Evolutionary conservation across 2,329 filamentous ascomycete species (phyloP), one percentile per base, ranked within the genome.

Genomic region (Exophiala aquamarina): DNA sequence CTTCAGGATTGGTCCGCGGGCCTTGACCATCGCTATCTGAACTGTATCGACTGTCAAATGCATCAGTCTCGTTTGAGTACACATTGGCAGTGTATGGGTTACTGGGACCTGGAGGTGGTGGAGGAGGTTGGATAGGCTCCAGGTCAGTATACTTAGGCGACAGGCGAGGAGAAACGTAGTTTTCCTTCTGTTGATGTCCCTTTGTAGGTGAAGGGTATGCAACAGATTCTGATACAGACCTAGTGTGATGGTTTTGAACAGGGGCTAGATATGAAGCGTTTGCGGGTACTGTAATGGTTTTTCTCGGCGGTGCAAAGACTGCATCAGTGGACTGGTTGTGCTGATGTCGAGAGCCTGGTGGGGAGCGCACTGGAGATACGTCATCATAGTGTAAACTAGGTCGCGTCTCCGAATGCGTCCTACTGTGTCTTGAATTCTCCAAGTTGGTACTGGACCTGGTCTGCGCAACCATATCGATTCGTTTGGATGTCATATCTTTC

Each of bases 401-500:
- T 14, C 66, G 65, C 3, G 60, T 61, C n/a, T 52, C 44, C 8
- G 50, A 53, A 21, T 29, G 29, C 11, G 39, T 37, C 15, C 54
- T 44, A 14, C 26, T 36, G 17, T 18, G 31, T 29, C 49, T 41
- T 15, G 68, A 54, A 29, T 66, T 71, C 63, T 64, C 44, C 65
- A 54, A 62, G 48, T 67, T 70, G 41, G 39, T 47, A 42, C 63
- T 62, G n/a, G 62, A 58, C 17, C 62, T 58, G 18, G 57, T 59
- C 19, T 59, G 60, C 21, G 58, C 77, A 39, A 81, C 72, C 13
- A 74, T 77, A 20, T 81, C 82, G 81, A 95, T 92, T 17, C 89
- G 82, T 44, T 81, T 82, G 3, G 86, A 83, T 0, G 92, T 96
- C 35, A 92, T 73, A 49, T 96, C 90, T 69, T 96, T 97, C 64